Percentiles rank a stretch among this genome's conserved stretches.
Conservation (phyloP, 2,329 filamentous ascomycete genomes). For the Blumeriella jaapii region DNA sequence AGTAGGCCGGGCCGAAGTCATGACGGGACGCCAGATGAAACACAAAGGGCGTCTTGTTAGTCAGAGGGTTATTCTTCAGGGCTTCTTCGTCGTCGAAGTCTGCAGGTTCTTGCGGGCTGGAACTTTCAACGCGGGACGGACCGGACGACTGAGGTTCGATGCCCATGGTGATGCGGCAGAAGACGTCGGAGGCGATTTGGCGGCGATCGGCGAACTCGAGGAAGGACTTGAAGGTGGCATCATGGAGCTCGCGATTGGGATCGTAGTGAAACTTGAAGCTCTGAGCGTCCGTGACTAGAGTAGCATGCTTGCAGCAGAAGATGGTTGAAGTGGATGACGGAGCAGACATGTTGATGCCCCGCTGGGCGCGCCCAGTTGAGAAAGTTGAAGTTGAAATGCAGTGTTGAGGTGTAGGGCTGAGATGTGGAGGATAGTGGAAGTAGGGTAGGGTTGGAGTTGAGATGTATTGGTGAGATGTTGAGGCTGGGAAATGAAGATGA, state of each 20-base stretch:
- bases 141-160: neutral
- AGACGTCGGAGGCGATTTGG: constrained; percentile 6
- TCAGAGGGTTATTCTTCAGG: constrained; percentile 19
- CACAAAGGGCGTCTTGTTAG: constrained; percentile 14
- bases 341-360: neutral
- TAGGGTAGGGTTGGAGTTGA: too few relatives aligned
- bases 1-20: constrained; percentile 21
- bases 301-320: constrained; percentile 17
- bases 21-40: constrained; percentile 21
- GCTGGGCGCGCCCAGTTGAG: too few relatives aligned
- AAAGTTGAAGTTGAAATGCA: too few relatives aligned
- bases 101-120: constrained; percentile 5
- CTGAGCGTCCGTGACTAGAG: constrained; percentile 1
- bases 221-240: constrained; percentile 16
- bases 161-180: constrained; percentile 3
- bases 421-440: too few relatives aligned
- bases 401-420: too few relatives aligned
- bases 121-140: neutral
- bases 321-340: constrained; percentile 6
- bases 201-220: constrained; percentile 11
- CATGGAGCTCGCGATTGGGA: constrained; percentile 17
- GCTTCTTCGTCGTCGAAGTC: constrained; percentile 15
- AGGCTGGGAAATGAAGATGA: too few relatives aligned
- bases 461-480: too few relatives aligned
- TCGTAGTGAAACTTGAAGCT: constrained; percentile 14